Conservation (phyloP, 2,329 filamentous ascomycete genomes). For the Penicillium glabrum region DNA sequence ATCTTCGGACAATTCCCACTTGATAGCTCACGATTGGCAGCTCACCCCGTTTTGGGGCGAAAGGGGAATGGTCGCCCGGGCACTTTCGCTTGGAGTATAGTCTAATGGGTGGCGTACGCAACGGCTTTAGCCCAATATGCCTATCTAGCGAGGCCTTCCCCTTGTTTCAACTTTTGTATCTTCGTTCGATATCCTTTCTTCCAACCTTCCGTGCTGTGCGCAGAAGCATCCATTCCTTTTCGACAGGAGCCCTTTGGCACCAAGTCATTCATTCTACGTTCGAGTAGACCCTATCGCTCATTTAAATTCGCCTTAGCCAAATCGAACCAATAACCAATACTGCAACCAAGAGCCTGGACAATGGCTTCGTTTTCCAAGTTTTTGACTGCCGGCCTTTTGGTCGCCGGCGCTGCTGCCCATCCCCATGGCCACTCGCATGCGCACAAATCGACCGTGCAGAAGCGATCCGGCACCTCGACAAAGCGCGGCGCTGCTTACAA, state of each 20-base stretch:
- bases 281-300: background rate
- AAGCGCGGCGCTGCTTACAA: constrained; percentile 44
- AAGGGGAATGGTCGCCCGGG: background rate
- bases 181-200: background rate
- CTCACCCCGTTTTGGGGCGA: background rate
- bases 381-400: constrained; percentile 31
- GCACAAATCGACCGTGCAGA: constrained; percentile 7
- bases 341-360: background rate
- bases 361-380: constrained; percentile 40
- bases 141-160: background rate
- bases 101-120: background rate
- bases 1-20: background rate
- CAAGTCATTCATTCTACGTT: background rate
- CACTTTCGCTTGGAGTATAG: background rate
- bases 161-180: background rate
- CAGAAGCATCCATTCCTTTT: background rate
- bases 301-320: background rate
- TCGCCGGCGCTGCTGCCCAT: constrained; percentile 29
- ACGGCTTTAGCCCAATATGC: background rate
- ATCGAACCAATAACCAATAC: constrained; percentile 9
- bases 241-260: background rate
- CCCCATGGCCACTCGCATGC: constrained; percentile 20
- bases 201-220: background rate
- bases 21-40: background rate
- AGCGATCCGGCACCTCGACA: constrained; percentile 11